Conservation (phyloP, 257 asterid species). For the Capsicum baccatum region DNA sequence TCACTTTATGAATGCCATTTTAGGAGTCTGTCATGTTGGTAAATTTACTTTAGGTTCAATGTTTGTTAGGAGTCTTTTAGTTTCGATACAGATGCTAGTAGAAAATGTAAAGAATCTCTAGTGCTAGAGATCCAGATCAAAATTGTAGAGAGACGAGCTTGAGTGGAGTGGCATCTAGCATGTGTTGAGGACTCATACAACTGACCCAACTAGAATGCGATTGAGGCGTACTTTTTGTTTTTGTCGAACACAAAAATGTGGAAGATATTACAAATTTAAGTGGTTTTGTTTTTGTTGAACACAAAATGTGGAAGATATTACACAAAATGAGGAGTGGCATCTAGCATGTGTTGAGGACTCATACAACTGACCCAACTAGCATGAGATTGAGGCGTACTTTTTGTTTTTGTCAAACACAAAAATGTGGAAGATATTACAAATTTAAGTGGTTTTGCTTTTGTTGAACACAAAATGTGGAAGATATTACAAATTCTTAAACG, state of each 20-base stretch:
- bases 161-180: not conserved
- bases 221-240: not conserved
- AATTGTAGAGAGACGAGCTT: not conserved
- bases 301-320: no score
- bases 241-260: conserved; percentile 6
- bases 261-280: not conserved
- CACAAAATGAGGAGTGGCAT: not conserved
- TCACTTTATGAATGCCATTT: not conserved
- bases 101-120: no score
- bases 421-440: not conserved
- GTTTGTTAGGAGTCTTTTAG: not conserved
- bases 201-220: not conserved
- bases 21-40: not conserved
- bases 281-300: no score
- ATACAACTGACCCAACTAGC: not conserved
- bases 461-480: no score
- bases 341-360: not conserved
- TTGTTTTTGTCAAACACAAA: not conserved
- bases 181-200: not conserved
- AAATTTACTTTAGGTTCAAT: not conserved
- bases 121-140: not conserved
- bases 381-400: not conserved
- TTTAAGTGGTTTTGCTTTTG: no score
- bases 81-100: not conserved
- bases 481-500: not conserved